Base-by-base conservation (phyloP, 163 green algal species). In the Scenedesmus sp. region DNA sequence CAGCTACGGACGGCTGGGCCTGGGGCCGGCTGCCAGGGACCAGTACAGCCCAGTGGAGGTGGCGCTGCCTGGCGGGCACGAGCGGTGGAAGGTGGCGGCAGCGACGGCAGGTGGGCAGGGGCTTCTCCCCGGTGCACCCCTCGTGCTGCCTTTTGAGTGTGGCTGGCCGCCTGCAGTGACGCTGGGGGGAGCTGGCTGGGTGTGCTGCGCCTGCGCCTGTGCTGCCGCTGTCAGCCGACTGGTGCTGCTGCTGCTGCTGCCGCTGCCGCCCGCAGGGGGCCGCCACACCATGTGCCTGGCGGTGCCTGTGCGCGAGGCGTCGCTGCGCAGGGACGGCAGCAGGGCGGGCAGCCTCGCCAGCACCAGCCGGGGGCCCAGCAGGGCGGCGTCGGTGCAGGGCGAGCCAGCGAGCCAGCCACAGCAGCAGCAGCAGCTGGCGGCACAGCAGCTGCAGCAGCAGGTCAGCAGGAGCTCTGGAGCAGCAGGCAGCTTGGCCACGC, bases 201-300 rank as follows among this genome's bases (percentile, higher is more conserved):
- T 79, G n/a, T n/a, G n/a, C n/a, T n/a, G n/a, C n/a, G n/a, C n/a
- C n/a, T n/a, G n/a, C n/a, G n/a, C n/a, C n/a, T n/a, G n/a, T n/a
- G n/a, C n/a, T n/a, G n/a, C n/a, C n/a, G n/a, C n/a, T 12, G 13
- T 56, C 13, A 20, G 49, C 49, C 49, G 49, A 56, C 49, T n/a
- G n/a, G 15, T 56, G 49, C 49, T 13, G 49, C 49, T 13, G 49
- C 13, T 35, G 26, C 26, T 35, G 61, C 61, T 76, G 65, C 30
- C 18, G 1, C 30, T 76, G 65, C 65, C 40, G 65, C 78, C 26
- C 13, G 1, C 93, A n/a, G 97, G 96, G 44, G 96, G 95, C 22
- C 94, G 96, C 7, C 96, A 98, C 93, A 94, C 90, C n/a, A 92
- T 98, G 90, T 96, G 92, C 80, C 92, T 98, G 61, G 96, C 95